Percentiles rank a stretch among this genome's conserved stretches.
Evolutionary conservation across 2,329 filamentous ascomycete genomes (phyloP).

Genomic region (Sporothrix brunneoviolacea): DNA sequence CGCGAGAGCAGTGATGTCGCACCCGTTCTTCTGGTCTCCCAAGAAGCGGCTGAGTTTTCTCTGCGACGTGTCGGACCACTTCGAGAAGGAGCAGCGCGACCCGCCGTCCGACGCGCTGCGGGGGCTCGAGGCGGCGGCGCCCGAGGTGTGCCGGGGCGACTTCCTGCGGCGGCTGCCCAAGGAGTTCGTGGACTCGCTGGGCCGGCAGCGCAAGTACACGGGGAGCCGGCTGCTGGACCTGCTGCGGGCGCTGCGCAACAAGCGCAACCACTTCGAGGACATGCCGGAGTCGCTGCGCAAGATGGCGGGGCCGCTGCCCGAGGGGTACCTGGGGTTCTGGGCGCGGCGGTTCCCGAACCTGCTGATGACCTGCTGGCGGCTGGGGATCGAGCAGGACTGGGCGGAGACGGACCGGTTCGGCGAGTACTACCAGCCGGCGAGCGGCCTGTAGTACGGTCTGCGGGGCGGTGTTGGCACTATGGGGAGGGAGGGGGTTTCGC

Average conservation of each 20-base stretch:
- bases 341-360: constrained; percentile 70
- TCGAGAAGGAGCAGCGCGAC: constrained; percentile 84
- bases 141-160: constrained; percentile 56
- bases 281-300: constrained; percentile 73
- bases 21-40: constrained; percentile 93
- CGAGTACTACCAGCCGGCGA: constrained; percentile 59
- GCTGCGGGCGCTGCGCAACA: constrained; percentile 83
- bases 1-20: constrained; percentile 73
- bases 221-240: constrained; percentile 78
- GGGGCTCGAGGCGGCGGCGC: constrained; percentile 49
- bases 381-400: constrained; percentile 61
- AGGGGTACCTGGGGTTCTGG: constrained; percentile 82
- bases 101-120: constrained; percentile 64
- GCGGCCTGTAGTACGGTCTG: no score
- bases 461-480: no score
- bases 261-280: constrained; percentile 96
- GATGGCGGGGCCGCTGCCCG: constrained; percentile 64
- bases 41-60: constrained; percentile 87
- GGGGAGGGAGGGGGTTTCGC: no score
- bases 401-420: constrained; percentile 59
- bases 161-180: constrained; percentile 72
- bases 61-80: constrained; percentile 95
- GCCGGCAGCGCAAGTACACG: constrained; percentile 93
- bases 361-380: constrained; percentile 70
- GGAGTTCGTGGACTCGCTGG: constrained; percentile 80